Evolutionary conservation across 2,329 filamentous ascomycete genomes (phyloP).

Genomic region (Botrytis pseudocinerea): DNA sequence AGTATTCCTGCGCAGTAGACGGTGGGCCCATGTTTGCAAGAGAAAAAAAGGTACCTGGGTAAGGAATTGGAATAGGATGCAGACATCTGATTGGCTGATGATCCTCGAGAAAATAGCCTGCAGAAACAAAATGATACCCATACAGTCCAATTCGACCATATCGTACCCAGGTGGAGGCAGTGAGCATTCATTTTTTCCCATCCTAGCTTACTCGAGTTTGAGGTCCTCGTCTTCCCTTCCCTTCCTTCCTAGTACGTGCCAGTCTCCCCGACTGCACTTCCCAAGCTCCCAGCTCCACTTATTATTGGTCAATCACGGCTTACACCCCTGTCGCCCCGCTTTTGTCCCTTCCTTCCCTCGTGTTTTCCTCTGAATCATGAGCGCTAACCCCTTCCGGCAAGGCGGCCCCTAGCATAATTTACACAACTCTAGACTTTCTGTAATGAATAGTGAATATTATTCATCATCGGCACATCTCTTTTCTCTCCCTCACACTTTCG

Average conservation of each 20-base stretch:
- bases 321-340: neutral
- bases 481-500: neutral
- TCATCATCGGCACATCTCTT: conserved; percentile 6
- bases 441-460: conserved; percentile 1
- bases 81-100: neutral
- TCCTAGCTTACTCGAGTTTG: no score
- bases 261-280: neutral
- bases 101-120: neutral
- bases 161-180: neutral
- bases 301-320: neutral
- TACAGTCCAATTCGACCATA: neutral
- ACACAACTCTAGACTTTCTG: conserved; percentile 3
- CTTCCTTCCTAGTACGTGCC: neutral
- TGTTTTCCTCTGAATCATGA: neutral
- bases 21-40: neutral
- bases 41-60: neutral
- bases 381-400: neutral
- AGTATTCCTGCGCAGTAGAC: neutral
- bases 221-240: no score
- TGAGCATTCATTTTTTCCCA: no score
- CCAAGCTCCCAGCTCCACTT: neutral
- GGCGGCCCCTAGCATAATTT: neutral
- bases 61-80: neutral
- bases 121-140: neutral
- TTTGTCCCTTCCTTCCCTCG: neutral